These are phyloP conservation scores for Phytomonas serpens DNA, from an alignment of 208 protist species.

Conservation along the genomic window DNA sequence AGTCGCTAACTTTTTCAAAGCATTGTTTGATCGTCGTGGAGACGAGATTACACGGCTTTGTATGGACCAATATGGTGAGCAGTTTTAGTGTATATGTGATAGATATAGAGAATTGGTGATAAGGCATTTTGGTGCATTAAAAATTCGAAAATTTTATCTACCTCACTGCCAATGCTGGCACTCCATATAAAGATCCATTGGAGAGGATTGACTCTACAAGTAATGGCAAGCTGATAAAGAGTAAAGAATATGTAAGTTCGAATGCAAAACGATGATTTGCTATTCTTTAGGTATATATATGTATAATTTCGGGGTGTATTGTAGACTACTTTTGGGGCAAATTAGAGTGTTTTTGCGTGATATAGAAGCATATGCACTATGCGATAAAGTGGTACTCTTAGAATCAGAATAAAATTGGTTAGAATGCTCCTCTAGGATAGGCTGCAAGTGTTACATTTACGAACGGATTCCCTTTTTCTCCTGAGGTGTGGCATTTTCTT, in stretches of 20 bases:
- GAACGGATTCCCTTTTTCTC: not conserved
- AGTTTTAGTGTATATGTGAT: not conserved
- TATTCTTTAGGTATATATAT: not conserved
- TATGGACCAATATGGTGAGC: slow-evolving; percentile 29
- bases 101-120: not conserved
- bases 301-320: not conserved
- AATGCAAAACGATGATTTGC: not conserved
- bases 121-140: not conserved
- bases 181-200: not conserved
- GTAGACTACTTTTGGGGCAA: not conserved
- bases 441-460: not conserved
- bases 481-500: not conserved
- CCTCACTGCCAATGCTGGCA: not conserved
- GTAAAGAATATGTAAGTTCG: not conserved
- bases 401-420: not conserved
- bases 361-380: not conserved
- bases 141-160: not conserved
- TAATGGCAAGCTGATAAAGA: not conserved
- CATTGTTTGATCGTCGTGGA: slow-evolving; percentile 45
- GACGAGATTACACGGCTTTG: slow-evolving; percentile 38
- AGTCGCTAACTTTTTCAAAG: slow-evolving; percentile 58
- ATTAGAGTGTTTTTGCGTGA: not conserved
- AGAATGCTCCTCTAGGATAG: not conserved
- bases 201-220: not conserved
- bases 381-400: not conserved